phyloP scores from a whole-genome alignment of 148 eudicot species.

The Fagopyrum esculentum region DNA sequence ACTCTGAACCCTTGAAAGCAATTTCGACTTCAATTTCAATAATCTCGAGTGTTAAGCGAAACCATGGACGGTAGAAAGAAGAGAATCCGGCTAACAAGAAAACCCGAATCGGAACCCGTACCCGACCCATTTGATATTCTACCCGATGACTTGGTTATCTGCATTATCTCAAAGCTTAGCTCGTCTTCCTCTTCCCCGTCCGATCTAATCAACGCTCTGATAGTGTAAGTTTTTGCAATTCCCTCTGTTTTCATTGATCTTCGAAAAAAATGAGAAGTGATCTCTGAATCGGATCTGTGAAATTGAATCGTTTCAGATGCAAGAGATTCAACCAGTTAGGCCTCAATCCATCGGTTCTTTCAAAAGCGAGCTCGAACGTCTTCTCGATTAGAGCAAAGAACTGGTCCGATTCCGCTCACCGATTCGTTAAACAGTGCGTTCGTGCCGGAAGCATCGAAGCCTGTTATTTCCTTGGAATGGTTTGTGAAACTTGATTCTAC shows the following conservation, averaged over 20 bases:
- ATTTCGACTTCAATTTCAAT: background rate
- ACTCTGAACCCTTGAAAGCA: background rate
- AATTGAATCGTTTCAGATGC: slow-evolving; percentile 15
- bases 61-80: background rate
- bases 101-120: background rate
- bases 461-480: slow-evolving; percentile 42
- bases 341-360: slow-evolving; percentile 23
- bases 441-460: slow-evolving; percentile 38
- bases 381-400: slow-evolving; percentile 27
- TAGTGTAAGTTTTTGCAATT: slow-evolving; percentile 29
- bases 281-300: background rate
- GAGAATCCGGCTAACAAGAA: slow-evolving; percentile 1
- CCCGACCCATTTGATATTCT: slow-evolving; percentile 37
- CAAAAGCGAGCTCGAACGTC: slow-evolving; percentile 21
- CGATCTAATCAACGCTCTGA: slow-evolving; percentile 36
- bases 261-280: background rate
- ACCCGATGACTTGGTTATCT: slow-evolving; percentile 49
- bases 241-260: background rate
- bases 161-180: slow-evolving; percentile 36
- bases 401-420: slow-evolving; percentile 39
- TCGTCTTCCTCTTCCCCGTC: slow-evolving; percentile 42
- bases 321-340: slow-evolving; percentile 29
- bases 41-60: no score
- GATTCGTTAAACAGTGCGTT: slow-evolving; percentile 30
- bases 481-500: slow-evolving; percentile 5